Conservation (phyloP, 73 alveolate species). For the Durusdinium trenchii region DNA sequence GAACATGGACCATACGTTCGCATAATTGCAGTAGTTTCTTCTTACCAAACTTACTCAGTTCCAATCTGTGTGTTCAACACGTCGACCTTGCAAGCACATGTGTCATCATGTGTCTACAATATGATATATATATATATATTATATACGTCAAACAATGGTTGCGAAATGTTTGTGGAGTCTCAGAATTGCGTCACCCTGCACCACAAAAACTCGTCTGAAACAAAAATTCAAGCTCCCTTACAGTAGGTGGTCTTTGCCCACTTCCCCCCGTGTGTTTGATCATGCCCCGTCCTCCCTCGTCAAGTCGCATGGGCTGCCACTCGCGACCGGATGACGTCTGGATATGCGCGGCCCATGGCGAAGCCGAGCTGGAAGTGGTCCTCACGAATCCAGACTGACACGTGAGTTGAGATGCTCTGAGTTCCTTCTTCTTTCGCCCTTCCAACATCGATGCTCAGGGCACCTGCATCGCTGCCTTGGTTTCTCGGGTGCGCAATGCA, state of each 20-base stretch:
- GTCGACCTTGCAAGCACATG: no score
- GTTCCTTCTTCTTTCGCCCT: neutral
- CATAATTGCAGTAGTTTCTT: no score
- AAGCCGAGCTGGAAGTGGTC: conserved; percentile 68
- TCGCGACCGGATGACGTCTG: conserved; percentile 15
- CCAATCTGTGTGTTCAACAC: no score
- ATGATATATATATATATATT: no score
- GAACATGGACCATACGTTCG: no score
- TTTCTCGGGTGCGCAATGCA: neutral
- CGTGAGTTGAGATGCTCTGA: neutral
- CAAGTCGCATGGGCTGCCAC: conserved; percentile 77
- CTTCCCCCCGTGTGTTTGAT: no score
- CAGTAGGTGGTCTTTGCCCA: no score
- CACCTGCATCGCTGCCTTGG: neutral
- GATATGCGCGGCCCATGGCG: conserved; percentile 54
- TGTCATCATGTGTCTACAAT: no score
- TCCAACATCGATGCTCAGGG: neutral
- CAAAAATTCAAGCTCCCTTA: neutral
- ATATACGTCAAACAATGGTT: no score
- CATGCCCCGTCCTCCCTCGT: neutral
- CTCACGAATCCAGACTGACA: neutral
- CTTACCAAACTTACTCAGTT: no score
- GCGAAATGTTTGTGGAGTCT: neutral
- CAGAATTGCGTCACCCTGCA: neutral
- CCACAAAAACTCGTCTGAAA: neutral